Base-by-base conservation (phyloP, 306 rosid genomes). In the Corylus avellana region DNA sequence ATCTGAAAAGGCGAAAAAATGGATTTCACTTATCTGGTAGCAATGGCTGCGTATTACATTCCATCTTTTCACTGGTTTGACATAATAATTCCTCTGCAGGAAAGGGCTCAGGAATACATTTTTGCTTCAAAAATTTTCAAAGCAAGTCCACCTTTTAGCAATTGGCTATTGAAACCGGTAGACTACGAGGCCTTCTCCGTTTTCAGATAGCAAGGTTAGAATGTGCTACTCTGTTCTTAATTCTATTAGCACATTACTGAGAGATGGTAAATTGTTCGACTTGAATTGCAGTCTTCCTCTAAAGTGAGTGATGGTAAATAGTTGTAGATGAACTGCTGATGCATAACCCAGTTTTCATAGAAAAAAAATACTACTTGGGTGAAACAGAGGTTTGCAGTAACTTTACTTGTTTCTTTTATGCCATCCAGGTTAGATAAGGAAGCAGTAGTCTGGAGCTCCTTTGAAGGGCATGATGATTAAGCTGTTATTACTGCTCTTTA, bases 121-220 rank as follows among this genome's bases (percentile, higher is more conserved):
- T 59, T 73, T 16, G 81, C 78, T 39, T 91, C 94, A 22, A 87
- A 87, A 76, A 0, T 49, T 78, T 77, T 95, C 47, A 92, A 92
- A 86, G 83, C 81, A 66, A 90, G 77, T 51, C 85, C 74, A 12
- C 81, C 90, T 70, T 91, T 94, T 79, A 71, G 84, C 80, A 83
- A 88, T 61, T 92, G 95, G 97, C 85, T 83, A 49, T 44, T 58
- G 73, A 92, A 95, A 87, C 93, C 89, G 12, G 77, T 63, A 58
- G 85, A 84, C 46, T 87, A 81, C 57, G 95, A 88, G 84, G 76
- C 84, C 78, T 91, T 91, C 68, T 74, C 86, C 46, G 64, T 84
- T 62, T 50, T 61, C 58, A 76, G 78, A 55, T 67, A 58, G 73
- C 53, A 25, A 75, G 81, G 79, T 51, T 6, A n/a, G 72, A 73